phyloP scores from a whole-genome alignment of 306 rosid species.

The Rosa multiflora region DNA sequence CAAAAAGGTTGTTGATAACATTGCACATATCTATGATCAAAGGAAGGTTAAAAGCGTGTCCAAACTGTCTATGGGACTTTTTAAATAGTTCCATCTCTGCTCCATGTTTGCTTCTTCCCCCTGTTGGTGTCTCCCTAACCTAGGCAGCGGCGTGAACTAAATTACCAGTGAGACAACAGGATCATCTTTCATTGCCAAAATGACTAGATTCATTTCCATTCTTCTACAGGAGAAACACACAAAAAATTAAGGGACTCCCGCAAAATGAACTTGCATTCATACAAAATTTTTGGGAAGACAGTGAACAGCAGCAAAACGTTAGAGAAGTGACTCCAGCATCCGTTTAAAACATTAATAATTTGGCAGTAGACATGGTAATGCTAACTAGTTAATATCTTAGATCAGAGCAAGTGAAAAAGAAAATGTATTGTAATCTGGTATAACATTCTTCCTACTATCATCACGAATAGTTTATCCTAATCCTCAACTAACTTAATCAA shows the following conservation, averaged over 20 bases:
- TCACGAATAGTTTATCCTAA: background rate
- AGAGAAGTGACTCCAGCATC: too few species aligned
- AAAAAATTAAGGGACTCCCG: background rate
- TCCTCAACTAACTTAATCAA: background rate
- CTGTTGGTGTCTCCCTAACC: background rate
- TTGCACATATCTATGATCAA: background rate
- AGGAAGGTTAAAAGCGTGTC: too few species aligned
- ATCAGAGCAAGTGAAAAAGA: too few species aligned
- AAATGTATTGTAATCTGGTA: too few species aligned
- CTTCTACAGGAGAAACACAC: too few species aligned
- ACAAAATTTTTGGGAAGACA: background rate
- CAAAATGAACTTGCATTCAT: background rate
- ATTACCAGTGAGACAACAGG: background rate
- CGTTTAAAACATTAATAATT: too few species aligned
- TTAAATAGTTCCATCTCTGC: background rate
- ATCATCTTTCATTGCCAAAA: background rate
- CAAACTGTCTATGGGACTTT: background rate
- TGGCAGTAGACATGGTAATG: too few species aligned
- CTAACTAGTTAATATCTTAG: too few species aligned
- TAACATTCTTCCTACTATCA: background rate
- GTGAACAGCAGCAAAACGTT: too few species aligned
- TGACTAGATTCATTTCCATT: too few species aligned
- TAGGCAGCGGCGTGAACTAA: background rate
- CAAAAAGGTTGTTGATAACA: background rate
- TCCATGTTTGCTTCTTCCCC: background rate